Percentiles rank a stretch among this genome's conserved stretches.
These are phyloP conservation scores for Neurospora tetraspora DNA, from an alignment of 495 filamentous ascomycete genomes.

Conservation along the genomic window DNA sequence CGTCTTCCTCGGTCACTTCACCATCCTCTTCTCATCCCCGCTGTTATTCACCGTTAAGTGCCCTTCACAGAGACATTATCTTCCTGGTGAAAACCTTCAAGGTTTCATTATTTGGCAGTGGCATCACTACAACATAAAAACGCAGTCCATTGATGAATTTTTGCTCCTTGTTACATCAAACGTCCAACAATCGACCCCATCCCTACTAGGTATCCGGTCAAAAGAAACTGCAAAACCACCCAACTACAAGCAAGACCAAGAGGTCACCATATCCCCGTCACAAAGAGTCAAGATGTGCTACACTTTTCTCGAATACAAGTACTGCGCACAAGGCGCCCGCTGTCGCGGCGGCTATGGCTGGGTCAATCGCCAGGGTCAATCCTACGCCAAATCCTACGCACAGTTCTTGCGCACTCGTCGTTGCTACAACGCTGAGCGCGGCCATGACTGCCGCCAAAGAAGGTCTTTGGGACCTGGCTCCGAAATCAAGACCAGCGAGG, in stretches of 20 bases:
- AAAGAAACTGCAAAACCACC: background rate
- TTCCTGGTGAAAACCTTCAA: background rate
- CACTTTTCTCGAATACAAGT: background rate
- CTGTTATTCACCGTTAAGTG: background rate
- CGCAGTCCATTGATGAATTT: background rate
- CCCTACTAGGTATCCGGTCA: background rate
- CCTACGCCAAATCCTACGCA: background rate
- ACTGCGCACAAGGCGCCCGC: background rate
- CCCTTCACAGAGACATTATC: background rate
- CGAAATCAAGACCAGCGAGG: background rate
- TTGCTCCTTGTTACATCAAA: background rate
- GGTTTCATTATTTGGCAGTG: background rate
- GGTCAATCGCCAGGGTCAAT: background rate
- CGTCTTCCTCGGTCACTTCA: background rate
- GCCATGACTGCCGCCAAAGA: background rate
- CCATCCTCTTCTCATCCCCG: background rate
- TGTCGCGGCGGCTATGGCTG: background rate
- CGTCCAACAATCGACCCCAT: background rate
- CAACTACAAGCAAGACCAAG: background rate
- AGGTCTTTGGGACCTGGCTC: background rate
- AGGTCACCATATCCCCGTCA: background rate
- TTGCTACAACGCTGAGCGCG: background rate
- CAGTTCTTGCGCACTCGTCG: background rate
- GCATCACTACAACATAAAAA: background rate
- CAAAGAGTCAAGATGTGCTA: background rate